These are phyloP conservation scores for Boletus bicolor DNA, from an alignment of 768 basidiomycete genomes.

Conservation along the genomic window DNA sequence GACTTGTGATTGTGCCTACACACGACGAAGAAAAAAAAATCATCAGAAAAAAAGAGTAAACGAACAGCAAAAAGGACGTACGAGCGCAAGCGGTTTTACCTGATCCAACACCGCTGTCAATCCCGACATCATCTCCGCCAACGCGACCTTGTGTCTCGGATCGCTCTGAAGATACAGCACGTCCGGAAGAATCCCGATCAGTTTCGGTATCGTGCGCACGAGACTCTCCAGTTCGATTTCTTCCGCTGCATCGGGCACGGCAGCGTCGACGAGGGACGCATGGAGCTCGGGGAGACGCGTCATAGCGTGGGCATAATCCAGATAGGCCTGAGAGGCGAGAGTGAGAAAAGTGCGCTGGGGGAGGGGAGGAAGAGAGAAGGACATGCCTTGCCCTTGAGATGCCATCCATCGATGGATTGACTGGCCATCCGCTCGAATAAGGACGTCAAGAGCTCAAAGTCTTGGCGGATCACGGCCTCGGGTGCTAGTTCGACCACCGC, in stretches of 20 bases:
- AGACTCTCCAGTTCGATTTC: constrained; percentile 59
- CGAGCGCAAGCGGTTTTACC: constrained; percentile 57
- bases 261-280: constrained; percentile 40
- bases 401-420: constrained; percentile 68
- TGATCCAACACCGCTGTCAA: constrained; percentile 59
- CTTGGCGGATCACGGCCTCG: constrained; percentile 68
- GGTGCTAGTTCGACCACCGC: constrained; percentile 86
- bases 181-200: constrained; percentile 68
- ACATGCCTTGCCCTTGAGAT: constrained; percentile 75
- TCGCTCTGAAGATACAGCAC: constrained; percentile 57
- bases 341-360: constrained; percentile 4
- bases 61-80: constrained; percentile 32
- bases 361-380: not conserved
- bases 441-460: constrained; percentile 56
- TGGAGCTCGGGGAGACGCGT: constrained; percentile 56
- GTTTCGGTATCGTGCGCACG: constrained; percentile 54
- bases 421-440: constrained; percentile 67
- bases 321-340: constrained; percentile 46
- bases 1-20: constrained; percentile 40
- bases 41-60: not conserved
- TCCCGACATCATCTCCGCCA: constrained; percentile 70
- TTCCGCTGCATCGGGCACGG: constrained; percentile 44
- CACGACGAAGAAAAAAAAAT: not conserved
- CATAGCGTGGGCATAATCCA: constrained; percentile 71
- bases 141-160: constrained; percentile 63